Conservation (phyloP, 2,329 filamentous ascomycete species). For the Trichoderma sp. region DNA sequence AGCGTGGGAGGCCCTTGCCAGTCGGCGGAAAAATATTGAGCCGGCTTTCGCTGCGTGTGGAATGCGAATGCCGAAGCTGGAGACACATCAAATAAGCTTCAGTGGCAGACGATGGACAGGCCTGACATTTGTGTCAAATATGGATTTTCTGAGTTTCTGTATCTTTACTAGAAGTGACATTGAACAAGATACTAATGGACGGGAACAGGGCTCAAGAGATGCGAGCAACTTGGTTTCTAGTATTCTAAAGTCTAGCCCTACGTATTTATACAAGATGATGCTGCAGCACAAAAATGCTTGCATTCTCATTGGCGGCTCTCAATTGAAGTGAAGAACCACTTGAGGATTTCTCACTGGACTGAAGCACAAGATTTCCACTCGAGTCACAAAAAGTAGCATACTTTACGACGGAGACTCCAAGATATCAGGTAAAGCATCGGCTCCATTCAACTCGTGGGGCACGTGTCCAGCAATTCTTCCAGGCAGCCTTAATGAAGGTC, state of each 20-base stretch:
- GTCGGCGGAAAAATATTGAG: constrained; percentile 13
- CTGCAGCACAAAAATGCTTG: neutral
- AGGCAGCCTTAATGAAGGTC: neutral
- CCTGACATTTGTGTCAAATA: neutral
- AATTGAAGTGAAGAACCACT: neutral
- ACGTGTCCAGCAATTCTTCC: neutral
- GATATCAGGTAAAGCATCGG: neutral
- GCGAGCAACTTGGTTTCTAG: neutral
- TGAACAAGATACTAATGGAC: neutral
- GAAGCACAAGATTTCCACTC: neutral
- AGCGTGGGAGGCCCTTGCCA: constrained; percentile 15
- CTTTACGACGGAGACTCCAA: neutral
- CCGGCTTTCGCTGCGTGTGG: neutral
- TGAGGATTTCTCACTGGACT: neutral
- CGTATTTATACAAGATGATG: neutral
- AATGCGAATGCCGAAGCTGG: neutral
- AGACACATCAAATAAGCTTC: neutral
- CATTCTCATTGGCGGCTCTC: neutral
- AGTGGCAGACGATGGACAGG: neutral
- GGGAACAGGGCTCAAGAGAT: neutral
- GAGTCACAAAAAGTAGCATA: neutral
- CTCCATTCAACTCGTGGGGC: neutral
- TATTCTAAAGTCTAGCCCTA: neutral
- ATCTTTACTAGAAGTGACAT: neutral
- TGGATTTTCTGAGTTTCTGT: neutral